Base-by-base conservation (phyloP, 2,329 filamentous ascomycete species). In the Hypoxylon sp. region DNA sequence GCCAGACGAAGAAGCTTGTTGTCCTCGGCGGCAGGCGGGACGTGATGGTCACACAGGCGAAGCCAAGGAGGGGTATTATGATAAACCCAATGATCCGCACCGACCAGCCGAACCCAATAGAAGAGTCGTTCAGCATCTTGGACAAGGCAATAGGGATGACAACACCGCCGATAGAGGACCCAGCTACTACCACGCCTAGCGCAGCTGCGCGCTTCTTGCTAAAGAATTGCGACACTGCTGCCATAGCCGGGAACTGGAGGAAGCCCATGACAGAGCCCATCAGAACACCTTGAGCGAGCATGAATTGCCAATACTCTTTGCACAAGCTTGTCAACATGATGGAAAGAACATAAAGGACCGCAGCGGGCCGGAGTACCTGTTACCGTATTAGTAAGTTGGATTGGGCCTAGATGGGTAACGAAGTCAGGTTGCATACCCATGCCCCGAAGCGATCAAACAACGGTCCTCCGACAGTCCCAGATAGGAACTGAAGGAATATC, bases 61-160 rank as follows among this genome's bases (percentile, higher is more conserved):
- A 81, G 10, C 77, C 31, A 25, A 85, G 69, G 6, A 85, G 63
- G 0, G 80, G 81, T 1, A 86, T 68, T 65, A 85, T 83, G 60
- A 86, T 73, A 63, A 89, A 88, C 1, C 82, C 87, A 13, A 86
- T 79, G 44, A 87, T 79, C 2, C 87, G 80, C 0, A 88, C 81
- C 0, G 84, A 79, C 87, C 87, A 89, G 25, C 80, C 83, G 63
- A 88, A 86, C 0, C 81, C 79, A 6, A 89, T 70, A 0, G 65
- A 65, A 0, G 80, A 75, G 25, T 75, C 74, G 60, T 84, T 83
- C 17, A 89, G 77, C 74, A 89, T 79, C 66, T 83, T 82, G 54
- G 82, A 84, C 46, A 85, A 11, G 0, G 78, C 76, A 10, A 85
- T 81, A 0, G 87, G 86, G 44, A 87, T 84, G 25, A 89, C 77